Conservation (phyloP, 768 basidiomycete genomes). For the Tricholoma furcatifolium region DNA sequence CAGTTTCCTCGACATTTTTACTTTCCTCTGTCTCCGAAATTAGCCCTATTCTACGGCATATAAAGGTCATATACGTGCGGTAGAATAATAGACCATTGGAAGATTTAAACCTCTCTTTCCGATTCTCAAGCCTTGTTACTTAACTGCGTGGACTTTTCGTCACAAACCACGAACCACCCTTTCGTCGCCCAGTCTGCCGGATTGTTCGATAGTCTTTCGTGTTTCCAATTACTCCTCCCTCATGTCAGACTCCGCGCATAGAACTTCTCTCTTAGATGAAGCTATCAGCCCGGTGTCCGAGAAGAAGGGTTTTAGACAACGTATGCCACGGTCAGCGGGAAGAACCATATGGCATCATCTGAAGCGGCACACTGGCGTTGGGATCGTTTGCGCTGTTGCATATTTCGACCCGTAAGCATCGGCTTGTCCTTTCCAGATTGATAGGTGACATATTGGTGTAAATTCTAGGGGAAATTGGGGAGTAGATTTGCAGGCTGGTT, state of each 20-base stretch:
- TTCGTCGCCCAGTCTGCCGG: neutral
- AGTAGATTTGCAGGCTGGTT: constrained; percentile 86
- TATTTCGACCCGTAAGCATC: constrained; percentile 80
- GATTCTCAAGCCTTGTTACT: too few species aligned
- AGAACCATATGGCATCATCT: constrained; percentile 45
- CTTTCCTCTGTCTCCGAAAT: too few species aligned
- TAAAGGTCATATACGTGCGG: too few species aligned
- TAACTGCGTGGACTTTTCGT: too few species aligned
- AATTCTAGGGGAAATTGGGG: constrained; percentile 77
- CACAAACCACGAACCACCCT: too few species aligned
- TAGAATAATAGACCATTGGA: too few species aligned
- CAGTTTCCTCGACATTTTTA: too few species aligned
- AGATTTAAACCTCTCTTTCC: too few species aligned
- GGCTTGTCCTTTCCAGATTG: neutral
- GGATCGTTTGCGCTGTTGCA: constrained; percentile 84
- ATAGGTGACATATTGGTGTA: neutral
- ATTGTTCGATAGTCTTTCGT: neutral
- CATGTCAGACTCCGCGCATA: constrained; percentile 25
- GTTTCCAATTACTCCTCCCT: constrained; percentile 1
- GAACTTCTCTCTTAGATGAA: neutral
- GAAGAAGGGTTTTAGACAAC: constrained; percentile 12
- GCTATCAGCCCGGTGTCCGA: neutral
- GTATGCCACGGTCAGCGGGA: constrained; percentile 31
- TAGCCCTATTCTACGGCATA: too few species aligned
- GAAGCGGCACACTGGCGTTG: constrained; percentile 72